Percentiles rank a stretch among this genome's conserved stretches.
phyloP scores from a whole-genome alignment of 495 filamentous ascomycete genomes.

The Hypoxylon fragiforme region DNA sequence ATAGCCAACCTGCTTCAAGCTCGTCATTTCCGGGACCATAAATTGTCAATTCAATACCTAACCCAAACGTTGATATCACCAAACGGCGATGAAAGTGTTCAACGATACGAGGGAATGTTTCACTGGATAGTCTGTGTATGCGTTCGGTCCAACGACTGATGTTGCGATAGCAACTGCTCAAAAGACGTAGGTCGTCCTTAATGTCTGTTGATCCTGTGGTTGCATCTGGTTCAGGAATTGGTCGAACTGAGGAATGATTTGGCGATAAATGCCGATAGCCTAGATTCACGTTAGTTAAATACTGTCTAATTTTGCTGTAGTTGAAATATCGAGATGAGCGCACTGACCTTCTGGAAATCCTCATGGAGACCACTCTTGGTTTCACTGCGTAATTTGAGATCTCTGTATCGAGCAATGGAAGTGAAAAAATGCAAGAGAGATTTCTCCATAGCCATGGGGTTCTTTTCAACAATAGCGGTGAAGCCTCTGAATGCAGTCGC shows the following conservation, averaged over 20 bases:
- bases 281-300: conserved; percentile 41
- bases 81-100: not conserved
- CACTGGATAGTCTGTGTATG: not conserved
- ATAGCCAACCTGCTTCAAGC: conserved; percentile 4
- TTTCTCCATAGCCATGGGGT: conserved; percentile 90
- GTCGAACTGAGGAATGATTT: conserved; percentile 82
- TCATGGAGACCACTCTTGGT: conserved; percentile 52
- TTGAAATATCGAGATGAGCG: not conserved
- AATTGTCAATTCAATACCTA: conserved; percentile 5
- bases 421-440: conserved; percentile 81
- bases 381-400: conserved; percentile 51
- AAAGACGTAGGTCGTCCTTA: conserved; percentile 38
- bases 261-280: conserved; percentile 81
- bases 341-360: conserved; percentile 50
- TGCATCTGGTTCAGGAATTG: conserved; percentile 74
- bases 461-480: conserved; percentile 77
- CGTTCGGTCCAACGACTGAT: not conserved
- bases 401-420: conserved; percentile 75
- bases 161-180: conserved; percentile 3
- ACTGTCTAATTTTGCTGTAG: conserved; percentile 10
- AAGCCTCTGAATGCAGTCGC: conserved; percentile 91
- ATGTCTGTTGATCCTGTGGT: conserved; percentile 61
- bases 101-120: not conserved
- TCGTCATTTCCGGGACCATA: conserved; percentile 7
- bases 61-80: conserved; percentile 5